phyloP scores from a whole-genome alignment of 139 green algal species.

The Mychonastes homosphaera region DNA sequence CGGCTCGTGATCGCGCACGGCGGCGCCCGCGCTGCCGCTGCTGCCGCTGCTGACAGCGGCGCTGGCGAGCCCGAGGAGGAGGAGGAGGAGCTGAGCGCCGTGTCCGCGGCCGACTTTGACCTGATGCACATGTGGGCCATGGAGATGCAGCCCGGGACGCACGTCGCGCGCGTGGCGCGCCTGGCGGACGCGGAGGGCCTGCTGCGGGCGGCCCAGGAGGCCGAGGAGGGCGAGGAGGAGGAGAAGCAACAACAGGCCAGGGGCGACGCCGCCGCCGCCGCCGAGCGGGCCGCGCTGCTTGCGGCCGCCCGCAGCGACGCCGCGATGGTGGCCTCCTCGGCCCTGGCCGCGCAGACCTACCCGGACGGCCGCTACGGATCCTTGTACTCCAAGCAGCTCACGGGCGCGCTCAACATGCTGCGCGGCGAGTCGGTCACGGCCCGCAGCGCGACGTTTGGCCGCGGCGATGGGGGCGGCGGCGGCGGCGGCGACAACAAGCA shows the following conservation, averaged over 20 bases:
- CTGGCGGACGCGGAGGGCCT: not conserved
- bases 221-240: not conserved
- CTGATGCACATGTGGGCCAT: constrained; percentile 45
- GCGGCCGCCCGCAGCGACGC: constrained; percentile 14
- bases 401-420: not conserved
- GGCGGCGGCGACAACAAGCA: constrained; percentile 1
- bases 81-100: constrained; percentile 9
- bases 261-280: too few species aligned
- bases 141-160: constrained; percentile 13
- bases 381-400: not conserved
- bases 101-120: constrained; percentile 63
- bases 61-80: not conserved
- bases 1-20: constrained; percentile 19
- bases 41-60: not conserved
- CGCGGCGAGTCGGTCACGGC: not conserved
- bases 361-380: constrained; percentile 11
- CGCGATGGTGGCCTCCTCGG: constrained; percentile 20
- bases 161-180: constrained; percentile 9
- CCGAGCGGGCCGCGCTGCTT: too few species aligned
- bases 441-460: not conserved
- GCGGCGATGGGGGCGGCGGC: not conserved
- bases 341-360: constrained; percentile 17
- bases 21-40: not conserved
- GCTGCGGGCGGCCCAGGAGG: not conserved
- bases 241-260: too few species aligned